phyloP scores from a whole-genome alignment of 73 alveolate species.

The Paramecium octaurelia region DNA sequence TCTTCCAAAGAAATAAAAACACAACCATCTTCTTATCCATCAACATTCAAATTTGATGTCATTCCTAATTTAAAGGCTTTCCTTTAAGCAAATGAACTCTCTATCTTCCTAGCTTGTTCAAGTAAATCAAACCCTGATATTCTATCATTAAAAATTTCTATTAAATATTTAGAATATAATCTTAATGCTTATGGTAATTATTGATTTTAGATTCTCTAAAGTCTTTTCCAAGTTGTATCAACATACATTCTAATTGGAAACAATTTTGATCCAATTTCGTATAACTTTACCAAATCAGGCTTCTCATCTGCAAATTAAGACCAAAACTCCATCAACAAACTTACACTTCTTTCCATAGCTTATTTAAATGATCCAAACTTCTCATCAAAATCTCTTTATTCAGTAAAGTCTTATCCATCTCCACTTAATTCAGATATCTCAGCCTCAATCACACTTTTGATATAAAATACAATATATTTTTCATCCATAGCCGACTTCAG shows the following conservation, averaged over 20 bases:
- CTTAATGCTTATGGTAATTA: slow-evolving; percentile 55
- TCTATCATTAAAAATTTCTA: slow-evolving; percentile 59
- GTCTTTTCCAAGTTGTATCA: slow-evolving; percentile 55
- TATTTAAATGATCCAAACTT: slow-evolving; percentile 19
- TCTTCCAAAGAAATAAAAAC: slow-evolving; percentile 55
- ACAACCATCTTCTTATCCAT: slow-evolving; percentile 64
- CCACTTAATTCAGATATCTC: slow-evolving; percentile 54
- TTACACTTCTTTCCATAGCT: slow-evolving; percentile 61
- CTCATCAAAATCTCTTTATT: slow-evolving; percentile 53
- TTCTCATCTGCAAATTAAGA: slow-evolving; percentile 60
- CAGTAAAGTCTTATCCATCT: slow-evolving; percentile 57
- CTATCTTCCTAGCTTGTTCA: slow-evolving; percentile 57
- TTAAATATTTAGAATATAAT: slow-evolving; percentile 53
- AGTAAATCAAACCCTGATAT: slow-evolving; percentile 45
- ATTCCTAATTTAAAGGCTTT: slow-evolving; percentile 52
- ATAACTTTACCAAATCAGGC: slow-evolving; percentile 56
- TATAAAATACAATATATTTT: slow-evolving; percentile 29
- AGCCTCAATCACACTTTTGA: slow-evolving; percentile 41
- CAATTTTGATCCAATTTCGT: slow-evolving; percentile 60
- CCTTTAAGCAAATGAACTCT: slow-evolving; percentile 37
- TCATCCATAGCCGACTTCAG: slow-evolving; percentile 37
- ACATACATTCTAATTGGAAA: slow-evolving; percentile 54
- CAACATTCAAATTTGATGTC: slow-evolving; percentile 54
- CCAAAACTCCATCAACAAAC: slow-evolving; percentile 63
- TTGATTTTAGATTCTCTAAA: slow-evolving; percentile 35